phyloP scores from a whole-genome alignment of 192 early-diverging fungal species.

The Coemansia sp. region DNA sequence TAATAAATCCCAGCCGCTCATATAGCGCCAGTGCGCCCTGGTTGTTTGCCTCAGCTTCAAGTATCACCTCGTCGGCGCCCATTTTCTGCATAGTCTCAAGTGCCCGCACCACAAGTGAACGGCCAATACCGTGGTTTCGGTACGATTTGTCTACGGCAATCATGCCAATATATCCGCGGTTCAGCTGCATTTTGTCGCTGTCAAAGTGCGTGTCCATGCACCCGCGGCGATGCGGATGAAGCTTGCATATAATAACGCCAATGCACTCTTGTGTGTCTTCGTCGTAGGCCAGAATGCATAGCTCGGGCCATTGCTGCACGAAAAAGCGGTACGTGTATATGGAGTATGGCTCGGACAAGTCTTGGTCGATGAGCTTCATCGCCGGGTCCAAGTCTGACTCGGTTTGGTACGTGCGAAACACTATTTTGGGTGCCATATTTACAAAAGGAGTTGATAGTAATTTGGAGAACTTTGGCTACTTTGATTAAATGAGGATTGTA shows the following conservation, averaged over 20 bases:
- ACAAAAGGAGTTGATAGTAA: too few species aligned
- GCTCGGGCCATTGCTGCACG: constrained; percentile 86
- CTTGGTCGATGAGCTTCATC: constrained; percentile 82
- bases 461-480: too few species aligned
- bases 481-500: too few species aligned
- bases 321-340: constrained; percentile 98
- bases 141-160: constrained; percentile 82
- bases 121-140: constrained; percentile 78
- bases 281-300: constrained; percentile 76
- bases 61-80: constrained; percentile 77
- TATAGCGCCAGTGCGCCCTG: constrained; percentile 81
- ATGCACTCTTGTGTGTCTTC: constrained; percentile 55
- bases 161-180: constrained; percentile 97
- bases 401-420: constrained; percentile 54
- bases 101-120: constrained; percentile 67
- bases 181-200: constrained; percentile 5
- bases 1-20: constrained; percentile 86
- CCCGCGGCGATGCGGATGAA: constrained; percentile 60
- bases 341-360: constrained; percentile 95
- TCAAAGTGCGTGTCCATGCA: constrained; percentile 21
- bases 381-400: constrained; percentile 80
- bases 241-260: constrained; percentile 86
- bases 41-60: constrained; percentile 93
- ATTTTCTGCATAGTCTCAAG: constrained; percentile 71
- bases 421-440: neutral